These are phyloP conservation scores for Dentipellis sp. DNA, from an alignment of 768 basidiomycete species.

Conservation along the genomic window DNA sequence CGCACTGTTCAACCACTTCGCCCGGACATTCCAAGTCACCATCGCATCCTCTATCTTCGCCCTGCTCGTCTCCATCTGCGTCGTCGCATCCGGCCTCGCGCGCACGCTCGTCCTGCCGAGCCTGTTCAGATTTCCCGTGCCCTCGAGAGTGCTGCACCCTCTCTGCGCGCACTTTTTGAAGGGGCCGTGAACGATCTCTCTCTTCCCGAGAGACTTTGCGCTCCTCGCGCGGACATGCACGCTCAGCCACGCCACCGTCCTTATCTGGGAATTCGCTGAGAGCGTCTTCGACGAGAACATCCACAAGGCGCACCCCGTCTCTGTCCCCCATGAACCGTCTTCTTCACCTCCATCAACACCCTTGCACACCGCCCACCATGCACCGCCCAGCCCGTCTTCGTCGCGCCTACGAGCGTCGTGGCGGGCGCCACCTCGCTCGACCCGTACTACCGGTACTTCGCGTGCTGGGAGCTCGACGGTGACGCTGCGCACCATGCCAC, in stretches of 20 bases:
- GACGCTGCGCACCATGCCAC: too few relatives aligned
- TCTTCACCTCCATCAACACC: background rate
- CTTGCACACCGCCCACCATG: background rate
- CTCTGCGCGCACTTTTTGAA: conserved; percentile 56
- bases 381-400: conserved; percentile 35
- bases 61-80: conserved; percentile 21
- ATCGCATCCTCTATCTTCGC: conserved; percentile 3
- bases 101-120: conserved; percentile 43
- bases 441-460: conserved; percentile 47
- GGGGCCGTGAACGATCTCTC: conserved; percentile 42
- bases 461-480: conserved; percentile 54
- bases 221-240: conserved; percentile 42
- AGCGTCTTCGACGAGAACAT: conserved; percentile 50
- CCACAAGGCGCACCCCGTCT: conserved; percentile 42
- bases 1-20: conserved; percentile 12
- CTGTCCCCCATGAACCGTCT: too few relatives aligned
- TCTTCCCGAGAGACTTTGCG: conserved; percentile 37
- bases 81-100: conserved; percentile 35
- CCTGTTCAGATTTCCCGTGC: conserved; percentile 43
- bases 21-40: background rate
- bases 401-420: conserved; percentile 41
- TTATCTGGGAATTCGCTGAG: conserved; percentile 57
- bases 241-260: conserved; percentile 41
- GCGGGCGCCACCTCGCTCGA: conserved; percentile 55
- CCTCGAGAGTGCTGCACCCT: conserved; percentile 43